Conservation (phyloP, 805 yeast species). For the Teunomyces gatunensis region DNA sequence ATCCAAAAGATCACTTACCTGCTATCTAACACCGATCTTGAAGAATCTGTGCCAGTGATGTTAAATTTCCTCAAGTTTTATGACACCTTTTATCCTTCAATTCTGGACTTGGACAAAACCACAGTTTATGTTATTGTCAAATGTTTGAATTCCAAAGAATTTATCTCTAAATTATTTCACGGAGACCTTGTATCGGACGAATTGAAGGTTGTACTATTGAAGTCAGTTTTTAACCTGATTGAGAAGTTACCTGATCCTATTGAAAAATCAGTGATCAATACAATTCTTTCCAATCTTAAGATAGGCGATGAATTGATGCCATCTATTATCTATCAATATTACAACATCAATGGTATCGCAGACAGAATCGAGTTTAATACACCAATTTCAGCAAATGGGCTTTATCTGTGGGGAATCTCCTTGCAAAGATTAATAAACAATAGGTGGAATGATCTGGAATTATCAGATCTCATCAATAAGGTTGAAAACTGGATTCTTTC, state of each 20-base stretch:
- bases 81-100: not conserved
- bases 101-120: not conserved
- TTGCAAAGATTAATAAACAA: slow-evolving; percentile 20
- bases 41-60: not conserved
- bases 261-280: slow-evolving; percentile 16
- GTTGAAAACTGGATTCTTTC: slow-evolving; percentile 14
- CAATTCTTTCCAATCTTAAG: slow-evolving; percentile 12
- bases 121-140: not conserved
- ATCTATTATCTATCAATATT: slow-evolving; percentile 18
- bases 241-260: slow-evolving; percentile 17
- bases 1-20: slow-evolving; percentile 28
- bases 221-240: slow-evolving; percentile 2
- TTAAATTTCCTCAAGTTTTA: not conserved
- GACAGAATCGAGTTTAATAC: not conserved
- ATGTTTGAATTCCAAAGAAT: not conserved
- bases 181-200: not conserved
- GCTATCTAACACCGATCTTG: not conserved
- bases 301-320: slow-evolving; percentile 13
- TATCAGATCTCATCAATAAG: not conserved
- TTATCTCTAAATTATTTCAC: not conserved
- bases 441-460: slow-evolving; percentile 19
- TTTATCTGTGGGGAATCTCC: slow-evolving; percentile 17
- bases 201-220: slow-evolving; percentile 5
- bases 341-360: slow-evolving; percentile 16
- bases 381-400: not conserved